Base-by-base conservation (phyloP, 495 filamentous ascomycete genomes). In the Penicillium fimorum region DNA sequence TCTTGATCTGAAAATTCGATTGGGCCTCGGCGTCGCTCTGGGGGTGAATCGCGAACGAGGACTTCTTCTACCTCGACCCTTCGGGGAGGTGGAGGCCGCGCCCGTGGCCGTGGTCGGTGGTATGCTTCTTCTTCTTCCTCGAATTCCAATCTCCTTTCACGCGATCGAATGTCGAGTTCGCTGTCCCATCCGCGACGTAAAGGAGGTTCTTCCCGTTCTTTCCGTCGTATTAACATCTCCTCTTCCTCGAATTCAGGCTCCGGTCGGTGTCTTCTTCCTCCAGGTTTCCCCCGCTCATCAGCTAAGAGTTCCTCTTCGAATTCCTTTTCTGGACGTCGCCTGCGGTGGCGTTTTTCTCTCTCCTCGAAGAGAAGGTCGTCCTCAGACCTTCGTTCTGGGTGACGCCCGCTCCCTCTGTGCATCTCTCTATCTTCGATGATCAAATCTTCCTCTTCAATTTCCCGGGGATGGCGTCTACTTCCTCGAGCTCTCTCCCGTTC, bases 351-450 rank as follows among this genome's bases (percentile, higher is more conserved):
- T 55, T 62, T 66, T 42, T 72, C 58, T 22, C 66, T 62, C 35
- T 71, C 68, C 5, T 59, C 49, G 42, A 75, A 58, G 5, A 55
- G 17, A 13, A 70, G 63, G 15, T 76, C 74, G 4, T 73, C 61
- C 25, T 75, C 74, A n/a, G 61, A 50, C 48, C 66, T 67, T 51
- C 65, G 56, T 42, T 64, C 63, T 17, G 57, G 30, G 11, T 45
- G 52, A 17, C 46, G 57, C 18, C 29, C 10, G 15, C 51, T 47
- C 24, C 38, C 27, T 54, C 56, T 50, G 41, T 50, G 47, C 50
- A 53, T 55, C 46, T 60, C 43, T n/a, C 50, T 56, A 6, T 51
- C 46, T 27, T 51, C 48, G 40, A 70, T 22, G 8, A 60, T 17
- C 7, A 67, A 33, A 17, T 68, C 70, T n/a, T 67, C 64, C 5